Evolutionary conservation across 306 rosid genomes (phyloP), one percentile per base, ranked within the genome.

Genomic region (Quillaja saponaria): DNA sequence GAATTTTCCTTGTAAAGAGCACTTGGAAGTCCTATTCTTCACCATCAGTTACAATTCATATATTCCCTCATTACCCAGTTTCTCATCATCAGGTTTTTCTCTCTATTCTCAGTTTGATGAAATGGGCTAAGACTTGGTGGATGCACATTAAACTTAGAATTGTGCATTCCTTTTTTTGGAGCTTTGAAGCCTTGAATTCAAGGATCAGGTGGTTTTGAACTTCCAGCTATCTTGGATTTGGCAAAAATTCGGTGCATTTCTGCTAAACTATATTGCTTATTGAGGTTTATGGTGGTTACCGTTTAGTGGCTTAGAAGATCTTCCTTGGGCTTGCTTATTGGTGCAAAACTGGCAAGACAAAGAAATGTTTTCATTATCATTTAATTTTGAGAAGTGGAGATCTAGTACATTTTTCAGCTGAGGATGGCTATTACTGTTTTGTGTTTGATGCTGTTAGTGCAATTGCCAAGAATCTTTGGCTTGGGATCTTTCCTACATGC

Each of bases 381-480:
- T 60, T 76, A 12, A 20, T 50, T 48, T 51, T 46, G 34, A 45
- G 31, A 61, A 61, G 74, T 67, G 71, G 55, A 49, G 47, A 46
- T 63, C 72, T 59, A 45, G 17, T 64, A 9, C 40, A 45, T 64
- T 63, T 35, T 65, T 50, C 63, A 45, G 59, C 48, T 80, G 49
- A 74, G 70, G 71, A 81, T 87, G 90, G 83, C 57, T 49, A 49
- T 66, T 14, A 19, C 51, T 70, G 61, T 68, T 65, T 58, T 75
- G 20, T 54, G 70, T 31, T 58, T 87, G 73, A 50, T 78, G 58
- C 50, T 87, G 34, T 35, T 87, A 33, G 54, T 81, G 55, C 89
- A 74, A 73, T 57, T 77, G 38, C 77, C 84, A 40, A 52, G 63
- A 68, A 49, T 78, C 53, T 78, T 63, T 60, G 78, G 84, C 68